These are phyloP conservation scores for Leptodontidium sp. DNA, from an alignment of 2,329 filamentous ascomycete genomes.

Conservation along the genomic window DNA sequence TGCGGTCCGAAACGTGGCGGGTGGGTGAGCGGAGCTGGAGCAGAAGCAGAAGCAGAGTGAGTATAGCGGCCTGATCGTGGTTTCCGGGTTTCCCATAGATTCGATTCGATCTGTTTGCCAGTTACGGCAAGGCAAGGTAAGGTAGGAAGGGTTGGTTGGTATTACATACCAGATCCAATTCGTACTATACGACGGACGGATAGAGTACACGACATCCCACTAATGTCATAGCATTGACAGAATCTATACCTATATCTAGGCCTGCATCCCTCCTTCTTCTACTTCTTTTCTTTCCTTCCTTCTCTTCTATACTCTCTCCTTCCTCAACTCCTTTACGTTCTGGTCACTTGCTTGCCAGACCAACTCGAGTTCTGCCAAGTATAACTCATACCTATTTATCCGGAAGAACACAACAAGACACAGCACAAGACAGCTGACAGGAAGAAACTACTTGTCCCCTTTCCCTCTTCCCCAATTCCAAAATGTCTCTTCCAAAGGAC, in stretches of 20 bases:
- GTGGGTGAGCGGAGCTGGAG: not conserved
- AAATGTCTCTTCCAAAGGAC: slow-evolving; percentile 65
- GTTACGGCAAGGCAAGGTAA: not conserved
- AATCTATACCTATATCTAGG: slow-evolving; percentile 20
- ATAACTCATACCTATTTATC: slow-evolving; percentile 21
- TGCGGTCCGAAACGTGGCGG: slow-evolving; percentile 38
- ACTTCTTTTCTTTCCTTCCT: slow-evolving; percentile 9
- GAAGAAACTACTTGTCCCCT: slow-evolving; percentile 2
- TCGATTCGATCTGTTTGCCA: not conserved
- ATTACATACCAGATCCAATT: slow-evolving; percentile 9
- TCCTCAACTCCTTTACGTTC: slow-evolving; percentile 3
- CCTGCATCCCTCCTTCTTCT: slow-evolving; percentile 16
- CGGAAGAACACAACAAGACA: slow-evolving; percentile 13
- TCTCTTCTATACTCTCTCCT: slow-evolving; percentile 23
- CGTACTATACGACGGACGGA: slow-evolving; percentile 10
- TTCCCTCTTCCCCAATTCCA: slow-evolving; percentile 51
- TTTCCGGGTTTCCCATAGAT: slow-evolving; percentile 11
- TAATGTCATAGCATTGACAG: slow-evolving; percentile 20
- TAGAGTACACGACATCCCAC: slow-evolving; percentile 25
- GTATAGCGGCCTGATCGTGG: slow-evolving; percentile 7
- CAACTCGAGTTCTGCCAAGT: slow-evolving; percentile 9
- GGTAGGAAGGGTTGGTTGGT: not conserved
- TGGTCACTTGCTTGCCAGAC: slow-evolving; percentile 13
- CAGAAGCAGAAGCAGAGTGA: not conserved
- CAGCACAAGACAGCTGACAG: not conserved